Evolutionary conservation across 1,139 yeast genomes (phyloP).

Genomic region (Blastobotrys niveus): DNA sequence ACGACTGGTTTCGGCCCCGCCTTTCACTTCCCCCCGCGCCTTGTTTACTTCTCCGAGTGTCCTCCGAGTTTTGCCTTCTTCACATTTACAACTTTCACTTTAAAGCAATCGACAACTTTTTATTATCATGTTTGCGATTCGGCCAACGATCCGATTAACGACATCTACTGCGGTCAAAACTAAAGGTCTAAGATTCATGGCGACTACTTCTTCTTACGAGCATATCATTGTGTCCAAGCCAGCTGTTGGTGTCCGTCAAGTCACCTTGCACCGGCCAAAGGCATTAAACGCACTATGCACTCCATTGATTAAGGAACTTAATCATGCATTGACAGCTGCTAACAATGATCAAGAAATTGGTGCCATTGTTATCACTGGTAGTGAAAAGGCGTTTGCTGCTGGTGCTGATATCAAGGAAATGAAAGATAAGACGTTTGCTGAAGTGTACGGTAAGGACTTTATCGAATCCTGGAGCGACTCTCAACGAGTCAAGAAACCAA

Average conservation of each 20-base stretch:
- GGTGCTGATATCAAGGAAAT: slow-evolving; percentile 53
- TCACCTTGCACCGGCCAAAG: slow-evolving; percentile 59
- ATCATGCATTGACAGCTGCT: slow-evolving; percentile 38
- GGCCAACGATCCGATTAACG: slow-evolving; percentile 32
- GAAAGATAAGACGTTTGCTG: slow-evolving; percentile 38
- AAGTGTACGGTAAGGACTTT: slow-evolving; percentile 36
- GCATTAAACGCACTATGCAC: slow-evolving; percentile 61
- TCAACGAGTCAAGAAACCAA: slow-evolving; percentile 39
- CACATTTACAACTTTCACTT: background rate
- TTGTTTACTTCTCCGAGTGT: background rate
- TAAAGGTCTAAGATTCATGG: slow-evolving; percentile 12
- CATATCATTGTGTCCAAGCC: slow-evolving; percentile 39
- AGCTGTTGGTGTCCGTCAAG: slow-evolving; percentile 40
- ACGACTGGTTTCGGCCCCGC: too few species aligned
- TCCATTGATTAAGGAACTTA: slow-evolving; percentile 41
- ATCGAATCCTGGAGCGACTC: slow-evolving; percentile 38
- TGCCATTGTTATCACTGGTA: slow-evolving; percentile 46
- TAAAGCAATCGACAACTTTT: too few species aligned
- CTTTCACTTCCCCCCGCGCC: too few species aligned
- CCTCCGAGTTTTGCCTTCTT: background rate
- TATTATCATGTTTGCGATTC: slow-evolving; percentile 23
- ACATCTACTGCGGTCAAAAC: slow-evolving; percentile 27
- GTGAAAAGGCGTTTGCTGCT: slow-evolving; percentile 46
- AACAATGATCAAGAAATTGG: slow-evolving; percentile 40
- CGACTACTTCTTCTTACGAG: slow-evolving; percentile 34